These are phyloP conservation scores for Oenanthe sinensis DNA, from an alignment of 129 eudicot genomes.

Conservation along the genomic window DNA sequence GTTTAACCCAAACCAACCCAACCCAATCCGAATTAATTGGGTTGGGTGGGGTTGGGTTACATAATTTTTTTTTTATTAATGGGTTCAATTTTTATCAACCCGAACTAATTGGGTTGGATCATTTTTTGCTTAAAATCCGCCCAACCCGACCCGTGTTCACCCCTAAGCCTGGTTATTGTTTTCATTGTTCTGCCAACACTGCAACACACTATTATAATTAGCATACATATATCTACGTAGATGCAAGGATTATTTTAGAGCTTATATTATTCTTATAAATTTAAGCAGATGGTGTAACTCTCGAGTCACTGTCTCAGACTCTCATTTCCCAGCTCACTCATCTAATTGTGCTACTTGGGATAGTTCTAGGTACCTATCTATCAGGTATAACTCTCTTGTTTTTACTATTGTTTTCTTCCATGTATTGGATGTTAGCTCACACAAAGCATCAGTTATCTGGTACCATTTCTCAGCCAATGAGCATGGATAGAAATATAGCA, in stretches of 20 bases:
- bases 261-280: background rate
- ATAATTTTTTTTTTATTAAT: no score
- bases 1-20: no score
- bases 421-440: background rate
- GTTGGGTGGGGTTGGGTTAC: no score
- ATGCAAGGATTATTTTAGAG: background rate
- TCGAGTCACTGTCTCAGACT: background rate
- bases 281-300: background rate
- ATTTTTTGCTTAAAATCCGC: no score
- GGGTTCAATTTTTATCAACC: no score
- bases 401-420: background rate
- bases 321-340: background rate
- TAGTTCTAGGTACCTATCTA: background rate
- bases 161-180: background rate
- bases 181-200: background rate
- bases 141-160: no score
- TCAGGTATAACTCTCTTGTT: background rate
- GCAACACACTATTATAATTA: no score
- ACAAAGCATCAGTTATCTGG: background rate
- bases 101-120: no score
- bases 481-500: background rate
- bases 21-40: no score
- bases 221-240: background rate
- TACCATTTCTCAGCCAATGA: background rate
- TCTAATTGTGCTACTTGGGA: background rate